Evolutionary conservation across 495 filamentous ascomycete species (phyloP).

Genomic region (Xylaria longipes): DNA sequence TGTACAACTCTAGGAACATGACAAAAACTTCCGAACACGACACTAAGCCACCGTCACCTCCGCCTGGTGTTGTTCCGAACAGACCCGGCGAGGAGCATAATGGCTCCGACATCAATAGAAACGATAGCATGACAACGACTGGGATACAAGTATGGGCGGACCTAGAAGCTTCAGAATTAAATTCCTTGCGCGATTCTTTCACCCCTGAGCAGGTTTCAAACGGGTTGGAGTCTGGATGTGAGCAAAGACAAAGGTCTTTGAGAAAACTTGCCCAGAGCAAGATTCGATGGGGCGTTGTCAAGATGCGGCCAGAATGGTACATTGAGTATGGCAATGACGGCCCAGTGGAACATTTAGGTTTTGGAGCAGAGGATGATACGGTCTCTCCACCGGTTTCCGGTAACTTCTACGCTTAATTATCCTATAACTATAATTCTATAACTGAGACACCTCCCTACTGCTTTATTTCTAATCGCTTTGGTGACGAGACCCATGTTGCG

Average conservation of each 20-base stretch:
- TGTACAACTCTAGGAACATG: no score
- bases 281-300: constrained; percentile 5
- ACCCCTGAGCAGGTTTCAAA: background rate
- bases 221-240: background rate
- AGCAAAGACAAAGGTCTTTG: background rate
- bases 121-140: background rate
- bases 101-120: no score
- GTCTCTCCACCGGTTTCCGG: background rate
- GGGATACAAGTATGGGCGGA: background rate
- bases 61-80: no score
- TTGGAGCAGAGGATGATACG: background rate
- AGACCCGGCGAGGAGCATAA: no score
- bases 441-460: background rate
- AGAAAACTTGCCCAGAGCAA: background rate
- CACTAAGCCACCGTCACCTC: no score
- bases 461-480: background rate
- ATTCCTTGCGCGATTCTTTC: background rate
- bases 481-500: background rate
- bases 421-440: background rate
- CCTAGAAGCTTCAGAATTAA: background rate
- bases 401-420: background rate
- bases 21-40: no score
- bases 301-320: background rate
- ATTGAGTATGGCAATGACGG: background rate
- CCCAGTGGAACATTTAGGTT: background rate